A percentile compares a stretch with the other conserved stretches of the same genome.
phyloP scores from a whole-genome alignment of 495 filamentous ascomycete species.

The Tuber aestivum region DNA sequence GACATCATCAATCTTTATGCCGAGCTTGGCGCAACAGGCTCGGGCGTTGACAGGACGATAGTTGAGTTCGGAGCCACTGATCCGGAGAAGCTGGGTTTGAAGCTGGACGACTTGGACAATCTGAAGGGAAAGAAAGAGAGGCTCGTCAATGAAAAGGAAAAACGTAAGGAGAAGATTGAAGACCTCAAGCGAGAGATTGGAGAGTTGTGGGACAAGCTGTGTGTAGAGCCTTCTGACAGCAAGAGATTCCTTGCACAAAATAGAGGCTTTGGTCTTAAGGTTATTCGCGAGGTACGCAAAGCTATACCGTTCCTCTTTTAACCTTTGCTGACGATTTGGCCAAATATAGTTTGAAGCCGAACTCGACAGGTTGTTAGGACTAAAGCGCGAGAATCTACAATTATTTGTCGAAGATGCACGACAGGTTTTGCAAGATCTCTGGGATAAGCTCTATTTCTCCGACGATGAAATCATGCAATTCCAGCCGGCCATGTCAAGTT shows the following conservation, averaged over 20 bases:
- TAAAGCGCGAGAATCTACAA: slow-evolving; percentile 91
- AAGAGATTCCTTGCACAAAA: slow-evolving; percentile 70
- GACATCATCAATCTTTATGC: slow-evolving; percentile 92
- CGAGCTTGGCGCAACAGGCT: slow-evolving; percentile 85
- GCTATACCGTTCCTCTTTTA: not conserved
- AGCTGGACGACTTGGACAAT: slow-evolving; percentile 70
- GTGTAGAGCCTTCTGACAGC: slow-evolving; percentile 70
- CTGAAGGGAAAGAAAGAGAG: slow-evolving; percentile 71
- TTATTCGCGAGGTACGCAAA: slow-evolving; percentile 30
- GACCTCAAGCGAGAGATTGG: slow-evolving; percentile 70
- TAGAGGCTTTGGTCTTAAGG: slow-evolving; percentile 43
- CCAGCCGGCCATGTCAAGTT: slow-evolving; percentile 81
- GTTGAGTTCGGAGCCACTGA: slow-evolving; percentile 82
- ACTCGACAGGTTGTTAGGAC: slow-evolving; percentile 72
- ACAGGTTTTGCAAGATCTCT: slow-evolving; percentile 82
- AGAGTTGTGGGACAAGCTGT: slow-evolving; percentile 80
- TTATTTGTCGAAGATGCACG: slow-evolving; percentile 92
- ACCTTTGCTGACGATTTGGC: slow-evolving; percentile 6
- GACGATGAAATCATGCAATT: slow-evolving; percentile 99
- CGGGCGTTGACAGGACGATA: slow-evolving; percentile 80
- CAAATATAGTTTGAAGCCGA: slow-evolving; percentile 68
- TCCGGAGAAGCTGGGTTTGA: slow-evolving; percentile 87
- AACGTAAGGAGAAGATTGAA: slow-evolving; percentile 71
- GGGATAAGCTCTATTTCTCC: slow-evolving; percentile 87
- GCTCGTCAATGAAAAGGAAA: slow-evolving; percentile 86